Evolutionary conservation across 768 basidiomycete genomes (phyloP), one percentile per base, ranked within the genome.

Genomic region (Jaapia argillacea): DNA sequence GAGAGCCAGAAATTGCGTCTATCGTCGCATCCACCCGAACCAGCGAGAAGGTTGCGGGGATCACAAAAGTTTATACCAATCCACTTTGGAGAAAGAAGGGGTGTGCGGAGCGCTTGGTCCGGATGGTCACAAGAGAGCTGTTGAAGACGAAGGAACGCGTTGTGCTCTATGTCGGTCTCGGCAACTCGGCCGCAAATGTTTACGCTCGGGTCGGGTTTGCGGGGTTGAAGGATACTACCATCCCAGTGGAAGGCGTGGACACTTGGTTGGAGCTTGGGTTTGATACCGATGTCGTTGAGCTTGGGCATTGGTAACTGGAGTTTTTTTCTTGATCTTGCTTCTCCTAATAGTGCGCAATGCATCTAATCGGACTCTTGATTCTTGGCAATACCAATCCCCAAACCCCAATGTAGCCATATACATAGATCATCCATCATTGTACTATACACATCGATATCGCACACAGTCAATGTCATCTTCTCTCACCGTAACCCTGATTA

Each of bases 261-360:
- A 6, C 51, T 49, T 85, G 79, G 79, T 48, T 77, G 5, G 84
- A 85, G 45, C 60, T 80, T 40, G 83, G 83, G 5, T 85, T 83
- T 44, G 68, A 76, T 48, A 64, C 58, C 21, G 43, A 47, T 14
- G 41, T 44, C 22, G 71, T 79, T 20, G 48, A 61, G 2, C 65
- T 81, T 14, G 85, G 85, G 1, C 78, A 82, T 52, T 88, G 85
- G 84, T 86, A 62, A 67, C 16, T 33, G n/a, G n/a, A n/a, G n/a
- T n/a, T n/a, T n/a, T n/a, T n/a, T n/a, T n/a, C n/a, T n/a, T n/a
- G n/a, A n/a, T n/a, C n/a, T n/a, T n/a, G n/a, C n/a, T n/a, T n/a
- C n/a, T n/a, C n/a, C n/a, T n/a, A n/a, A n/a, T n/a, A n/a, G n/a
- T n/a, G n/a, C n/a, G n/a, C n/a, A n/a, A n/a, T n/a, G n/a, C n/a